A percentile compares a stretch with the other conserved stretches of the same genome.
phyloP scores from a whole-genome alignment of 2,329 filamentous ascomycete species.

The Penicillium corylophilum region DNA sequence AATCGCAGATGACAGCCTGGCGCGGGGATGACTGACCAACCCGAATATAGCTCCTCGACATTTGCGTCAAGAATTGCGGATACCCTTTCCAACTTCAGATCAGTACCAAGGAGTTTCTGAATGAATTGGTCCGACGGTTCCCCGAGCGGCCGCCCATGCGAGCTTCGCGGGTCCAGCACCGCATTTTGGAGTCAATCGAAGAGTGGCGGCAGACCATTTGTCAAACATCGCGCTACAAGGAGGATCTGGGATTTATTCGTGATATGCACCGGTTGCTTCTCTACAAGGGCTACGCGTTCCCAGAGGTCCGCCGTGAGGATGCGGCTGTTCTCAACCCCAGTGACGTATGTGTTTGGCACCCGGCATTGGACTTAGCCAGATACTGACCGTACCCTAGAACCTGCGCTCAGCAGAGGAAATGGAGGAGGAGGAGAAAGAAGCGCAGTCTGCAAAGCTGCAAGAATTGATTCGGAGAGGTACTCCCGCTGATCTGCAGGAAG shows the following conservation, averaged over 20 bases:
- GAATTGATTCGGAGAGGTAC: constrained; percentile 90
- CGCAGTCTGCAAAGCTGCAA: constrained; percentile 96
- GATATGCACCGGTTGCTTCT: constrained; percentile 96
- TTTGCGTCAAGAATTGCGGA: constrained; percentile 99
- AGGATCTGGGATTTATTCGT: constrained; percentile 91
- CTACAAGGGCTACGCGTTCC: constrained; percentile 97
- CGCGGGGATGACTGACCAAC: constrained; percentile 13
- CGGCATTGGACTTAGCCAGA: background rate
- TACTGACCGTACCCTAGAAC: constrained; percentile 59
- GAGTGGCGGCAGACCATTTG: constrained; percentile 99
- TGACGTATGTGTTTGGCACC: constrained; percentile 65
- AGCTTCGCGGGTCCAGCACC: constrained; percentile 80
- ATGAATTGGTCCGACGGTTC: constrained; percentile 94
- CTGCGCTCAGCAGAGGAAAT: constrained; percentile 96
- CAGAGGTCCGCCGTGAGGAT: constrained; percentile 87
- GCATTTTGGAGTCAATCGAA: constrained; percentile 93
- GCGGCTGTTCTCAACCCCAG: constrained; percentile 95
- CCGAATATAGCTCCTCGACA: constrained; percentile 72
- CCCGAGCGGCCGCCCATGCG: constrained; percentile 89
- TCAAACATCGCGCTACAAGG: constrained; percentile 95
- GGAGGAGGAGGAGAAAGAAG: constrained; percentile 93
- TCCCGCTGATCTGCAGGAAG: constrained; percentile 92
- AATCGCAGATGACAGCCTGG: constrained; percentile 10
- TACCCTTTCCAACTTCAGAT: constrained; percentile 99
- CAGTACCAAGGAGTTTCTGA: constrained; percentile 97